phyloP scores from a whole-genome alignment of 176 grass and related monocot species.

The Aegilops umbellulata region DNA sequence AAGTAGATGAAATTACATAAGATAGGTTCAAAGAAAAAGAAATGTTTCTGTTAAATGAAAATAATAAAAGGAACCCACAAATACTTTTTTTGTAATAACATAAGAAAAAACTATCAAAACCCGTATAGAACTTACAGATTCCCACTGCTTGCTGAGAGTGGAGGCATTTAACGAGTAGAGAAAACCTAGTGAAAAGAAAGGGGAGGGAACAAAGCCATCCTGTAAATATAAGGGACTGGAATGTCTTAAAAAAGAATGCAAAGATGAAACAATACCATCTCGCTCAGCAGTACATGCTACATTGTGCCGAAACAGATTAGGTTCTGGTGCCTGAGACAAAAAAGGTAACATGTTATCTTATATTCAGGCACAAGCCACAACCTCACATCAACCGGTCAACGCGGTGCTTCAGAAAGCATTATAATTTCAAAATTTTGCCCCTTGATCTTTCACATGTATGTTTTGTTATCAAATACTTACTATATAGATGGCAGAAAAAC shows the following conservation, averaged over 20 bases:
- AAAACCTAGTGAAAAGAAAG: conserved; percentile 57
- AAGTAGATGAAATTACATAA: conserved; percentile 24
- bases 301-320: conserved; percentile 86
- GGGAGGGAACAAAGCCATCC: conserved; percentile 22
- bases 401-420: conserved; percentile 7
- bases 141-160: conserved; percentile 95
- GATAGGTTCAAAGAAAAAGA: background rate
- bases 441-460: background rate
- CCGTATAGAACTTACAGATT: conserved; percentile 57
- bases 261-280: conserved; percentile 63
- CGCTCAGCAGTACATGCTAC: conserved; percentile 85
- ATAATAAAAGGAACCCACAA: background rate
- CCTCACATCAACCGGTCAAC: background rate
- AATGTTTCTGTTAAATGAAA: background rate
- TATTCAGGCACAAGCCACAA: background rate
- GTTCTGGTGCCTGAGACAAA: conserved; percentile 71
- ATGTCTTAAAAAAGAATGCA: background rate
- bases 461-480: background rate
- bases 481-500: conserved; percentile 19
- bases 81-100: background rate
- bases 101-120: background rate
- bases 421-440: background rate
- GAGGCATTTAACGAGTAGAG: conserved; percentile 94
- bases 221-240: conserved; percentile 12
- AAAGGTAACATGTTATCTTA: conserved; percentile 20